Conservation (phyloP, 257 asterid genomes). For the Ilex aquifolium region DNA sequence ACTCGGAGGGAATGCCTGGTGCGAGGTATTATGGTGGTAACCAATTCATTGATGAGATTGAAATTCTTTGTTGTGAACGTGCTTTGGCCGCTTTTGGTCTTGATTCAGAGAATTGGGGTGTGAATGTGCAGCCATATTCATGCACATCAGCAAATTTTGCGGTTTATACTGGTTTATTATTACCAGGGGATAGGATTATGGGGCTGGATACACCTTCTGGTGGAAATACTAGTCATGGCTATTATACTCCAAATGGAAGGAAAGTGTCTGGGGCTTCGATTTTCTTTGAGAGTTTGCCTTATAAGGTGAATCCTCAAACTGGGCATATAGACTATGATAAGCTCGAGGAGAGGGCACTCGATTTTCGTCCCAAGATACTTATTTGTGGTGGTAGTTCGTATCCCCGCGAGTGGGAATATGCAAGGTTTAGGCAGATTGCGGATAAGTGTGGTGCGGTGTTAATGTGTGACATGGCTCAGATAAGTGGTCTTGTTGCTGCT, state of each 20-base stretch:
- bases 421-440: conserved; percentile 66
- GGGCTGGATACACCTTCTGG: conserved; percentile 94
- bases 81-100: conserved; percentile 79
- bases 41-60: conserved; percentile 80
- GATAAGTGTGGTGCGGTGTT: conserved; percentile 86
- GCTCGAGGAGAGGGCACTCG: conserved; percentile 85
- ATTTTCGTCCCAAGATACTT: conserved; percentile 83
- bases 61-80: conserved; percentile 57
- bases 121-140: conserved; percentile 84
- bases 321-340: conserved; percentile 77
- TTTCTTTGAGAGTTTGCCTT: conserved; percentile 72
- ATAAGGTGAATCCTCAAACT: conserved; percentile 73
- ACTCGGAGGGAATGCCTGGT: conserved; percentile 84
- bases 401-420: conserved; percentile 89
- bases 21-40: conserved; percentile 83
- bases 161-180: conserved; percentile 72
- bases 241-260: conserved; percentile 86
- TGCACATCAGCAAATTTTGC: conserved; percentile 90
- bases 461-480: conserved; percentile 92
- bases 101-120: conserved; percentile 77
- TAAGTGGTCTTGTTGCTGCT: conserved; percentile 87
- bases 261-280: conserved; percentile 91
- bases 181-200: conserved; percentile 94
- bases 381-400: conserved; percentile 92
- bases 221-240: conserved; percentile 97